Evolutionary conservation across 345 rosid species (phyloP), one percentile per base, ranked within the genome.

Genomic region (Populus pruinosa): DNA sequence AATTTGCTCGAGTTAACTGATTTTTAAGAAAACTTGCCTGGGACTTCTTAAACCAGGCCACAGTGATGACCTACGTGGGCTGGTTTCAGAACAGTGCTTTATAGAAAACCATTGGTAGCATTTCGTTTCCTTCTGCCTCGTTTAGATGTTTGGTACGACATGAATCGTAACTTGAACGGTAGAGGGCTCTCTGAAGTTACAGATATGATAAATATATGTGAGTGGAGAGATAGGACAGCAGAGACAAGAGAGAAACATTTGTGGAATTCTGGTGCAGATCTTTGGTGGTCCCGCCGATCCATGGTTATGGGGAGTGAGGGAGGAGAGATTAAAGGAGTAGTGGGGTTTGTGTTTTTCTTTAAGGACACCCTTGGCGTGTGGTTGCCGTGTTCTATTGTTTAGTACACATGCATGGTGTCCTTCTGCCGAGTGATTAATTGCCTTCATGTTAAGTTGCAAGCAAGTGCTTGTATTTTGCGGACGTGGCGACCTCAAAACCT

Each of bases 241-340:
- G 39, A 65, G 36, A 18, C 6, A 36, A 21, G 63, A 66, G 68
- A 29, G 8, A 65, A 14, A 29, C 29, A 50, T 72, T 70, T 66
- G 47, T 70, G 73, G 71, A 79, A 69, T 70, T 75, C 50, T 75
- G 75, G 53, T 17, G 78, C 82, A 79, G 75, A 81, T 70, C 67
- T 72, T 77, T 39, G 72, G 73, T 80, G 83, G 81, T 53, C 80
- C 84, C 84, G 21, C 35, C 44, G 76, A 81, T 64, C 77, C 27
- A 56, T n/a, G 63, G 63, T 9, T 9, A n/a, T n/a, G 25, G 61
- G 8, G 56, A 50, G 56, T 6, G 56, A 50, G 21, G 17, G 56
- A 18, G 62, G 62, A 55, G 11, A 55, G 12, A 29, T 35, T 5
- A 41, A 72, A 35, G 43, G 44, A 8, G 6, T 5, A 50, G 62